Percentiles rank a stretch among this genome's conserved stretches.
phyloP scores from a whole-genome alignment of 495 filamentous ascomycete genomes.

The Lophium mytilinum region DNA sequence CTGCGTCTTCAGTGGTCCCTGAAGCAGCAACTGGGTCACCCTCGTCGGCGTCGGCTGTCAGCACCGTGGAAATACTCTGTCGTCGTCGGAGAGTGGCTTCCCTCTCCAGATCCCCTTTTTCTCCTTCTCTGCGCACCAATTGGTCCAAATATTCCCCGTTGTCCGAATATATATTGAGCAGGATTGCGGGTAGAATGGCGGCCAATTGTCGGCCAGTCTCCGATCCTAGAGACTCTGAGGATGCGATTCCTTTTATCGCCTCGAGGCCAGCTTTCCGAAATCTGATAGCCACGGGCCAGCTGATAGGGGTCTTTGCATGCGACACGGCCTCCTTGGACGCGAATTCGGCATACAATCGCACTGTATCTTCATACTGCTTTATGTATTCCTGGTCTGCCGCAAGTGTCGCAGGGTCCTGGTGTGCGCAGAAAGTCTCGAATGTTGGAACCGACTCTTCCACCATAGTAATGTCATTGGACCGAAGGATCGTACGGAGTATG shows the following conservation, averaged over 20 bases:
- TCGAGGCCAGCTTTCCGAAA: constrained; percentile 74
- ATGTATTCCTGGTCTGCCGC: constrained; percentile 78
- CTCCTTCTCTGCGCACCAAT: constrained; percentile 52
- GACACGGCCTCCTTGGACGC: constrained; percentile 48
- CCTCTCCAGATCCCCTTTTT: constrained; percentile 56
- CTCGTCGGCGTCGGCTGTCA: constrained; percentile 56
- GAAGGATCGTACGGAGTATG: constrained; percentile 67
- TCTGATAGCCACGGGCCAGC: constrained; percentile 66
- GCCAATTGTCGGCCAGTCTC: constrained; percentile 66
- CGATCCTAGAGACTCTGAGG: constrained; percentile 66
- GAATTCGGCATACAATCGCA: constrained; percentile 67
- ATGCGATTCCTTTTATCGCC: constrained; percentile 69
- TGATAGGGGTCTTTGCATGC: constrained; percentile 44
- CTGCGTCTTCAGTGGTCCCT: constrained; percentile 70
- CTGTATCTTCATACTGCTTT: constrained; percentile 70
- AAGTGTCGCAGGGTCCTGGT: constrained; percentile 71
- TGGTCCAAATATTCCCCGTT: constrained; percentile 58
- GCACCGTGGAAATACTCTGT: constrained; percentile 70
- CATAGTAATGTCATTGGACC: constrained; percentile 75
- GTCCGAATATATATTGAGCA: constrained; percentile 76
- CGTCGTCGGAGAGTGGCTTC: constrained; percentile 53
- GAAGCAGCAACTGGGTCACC: constrained; percentile 60
- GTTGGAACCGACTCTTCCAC: constrained; percentile 78
- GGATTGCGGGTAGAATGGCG: constrained; percentile 68
- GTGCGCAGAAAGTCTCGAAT: constrained; percentile 72